Evolutionary conservation across 176 grass and related monocot genomes (phyloP).

Genomic region (Luzula sylvatica): DNA sequence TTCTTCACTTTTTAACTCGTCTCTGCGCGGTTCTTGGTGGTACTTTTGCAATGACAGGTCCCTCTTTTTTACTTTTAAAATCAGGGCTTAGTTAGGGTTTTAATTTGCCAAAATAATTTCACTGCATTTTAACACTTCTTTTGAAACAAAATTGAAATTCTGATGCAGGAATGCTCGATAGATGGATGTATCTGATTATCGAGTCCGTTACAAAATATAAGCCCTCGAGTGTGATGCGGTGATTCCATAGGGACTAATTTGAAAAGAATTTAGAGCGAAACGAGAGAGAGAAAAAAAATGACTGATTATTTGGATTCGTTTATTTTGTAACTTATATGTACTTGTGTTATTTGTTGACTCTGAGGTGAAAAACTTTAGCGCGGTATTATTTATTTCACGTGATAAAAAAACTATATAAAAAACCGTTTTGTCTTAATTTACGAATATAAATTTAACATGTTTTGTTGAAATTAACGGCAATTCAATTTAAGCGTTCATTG

Average conservation of each 20-base stretch:
- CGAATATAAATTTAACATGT: too few species aligned
- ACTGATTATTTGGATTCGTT: constrained; percentile 11
- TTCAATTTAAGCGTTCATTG: too few species aligned
- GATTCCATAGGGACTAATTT: constrained; percentile 8
- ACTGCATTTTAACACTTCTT: background rate
- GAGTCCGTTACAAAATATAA: constrained; percentile 60
- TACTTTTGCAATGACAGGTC: constrained; percentile 98
- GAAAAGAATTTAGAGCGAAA: background rate
- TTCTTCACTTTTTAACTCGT: constrained; percentile 94
- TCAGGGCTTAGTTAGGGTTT: background rate
- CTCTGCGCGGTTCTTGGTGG: constrained; percentile 95
- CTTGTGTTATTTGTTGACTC: too few species aligned
- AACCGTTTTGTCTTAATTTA: too few species aligned
- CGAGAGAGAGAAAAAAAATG: background rate
- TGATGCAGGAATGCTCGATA: constrained; percentile 83
- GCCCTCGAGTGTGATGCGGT: constrained; percentile 54
- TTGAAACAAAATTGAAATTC: background rate
- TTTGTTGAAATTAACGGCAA: too few species aligned
- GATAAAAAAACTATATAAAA: too few species aligned
- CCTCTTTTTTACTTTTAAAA: constrained; percentile 4
- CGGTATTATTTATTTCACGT: too few species aligned
- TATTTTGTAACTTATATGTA: background rate
- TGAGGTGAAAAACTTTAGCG: too few species aligned
- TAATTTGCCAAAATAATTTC: background rate
- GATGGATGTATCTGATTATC: constrained; percentile 90